Evolutionary conservation across 2,329 filamentous ascomycete species (phyloP), one percentile per base, ranked within the genome.

Genomic region (Aureobasidium subglaciale): DNA sequence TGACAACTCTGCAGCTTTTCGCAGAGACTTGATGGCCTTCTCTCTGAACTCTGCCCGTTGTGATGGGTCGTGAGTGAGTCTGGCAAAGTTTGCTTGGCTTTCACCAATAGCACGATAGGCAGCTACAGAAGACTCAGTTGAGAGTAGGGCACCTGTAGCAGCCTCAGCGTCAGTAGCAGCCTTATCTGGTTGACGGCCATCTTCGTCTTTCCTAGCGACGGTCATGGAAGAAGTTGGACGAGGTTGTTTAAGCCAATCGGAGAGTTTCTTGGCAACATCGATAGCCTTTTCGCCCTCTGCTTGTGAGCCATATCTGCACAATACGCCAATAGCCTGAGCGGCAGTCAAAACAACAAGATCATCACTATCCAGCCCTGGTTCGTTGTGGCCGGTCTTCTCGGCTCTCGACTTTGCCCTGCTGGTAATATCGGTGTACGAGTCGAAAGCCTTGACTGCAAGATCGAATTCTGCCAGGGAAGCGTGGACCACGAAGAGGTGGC

Each of bases 371-470:
- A 96, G 76, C 48, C 81, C 83, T 16, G 79, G 76, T 63, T 92
- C 87, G 6, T 72, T 67, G 61, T 89, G 81, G 2, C 88, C 78
- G 22, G 75, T 75, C 71, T 95, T 95, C 63, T 88, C 84, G 3
- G 90, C 84, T 37, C 91, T 82, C 18, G 89, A 88, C 71, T 92
- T 95, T 56, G 86, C 90, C 66, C 87, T 87, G 59, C 85, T 86
- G 55, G 96, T 82, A 60, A 99, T 88, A 55, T 95, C 88, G 34
- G 95, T 76, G 69, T 97, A 99, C 0, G 91, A 91, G 68, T 95
- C 87, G 60, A 96, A 88, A 0, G 93, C 88, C 66, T 90, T 90
- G 68, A 95, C 85, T 1, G 91, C 91, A 46, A 97, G 75, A 56
- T 96, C 89, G 62, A 96, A 97, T 63, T 99, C 92, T 8, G 90